Base-by-base conservation (phyloP, 331 rosid species). In the Rhamnella rubrinervis region DNA sequence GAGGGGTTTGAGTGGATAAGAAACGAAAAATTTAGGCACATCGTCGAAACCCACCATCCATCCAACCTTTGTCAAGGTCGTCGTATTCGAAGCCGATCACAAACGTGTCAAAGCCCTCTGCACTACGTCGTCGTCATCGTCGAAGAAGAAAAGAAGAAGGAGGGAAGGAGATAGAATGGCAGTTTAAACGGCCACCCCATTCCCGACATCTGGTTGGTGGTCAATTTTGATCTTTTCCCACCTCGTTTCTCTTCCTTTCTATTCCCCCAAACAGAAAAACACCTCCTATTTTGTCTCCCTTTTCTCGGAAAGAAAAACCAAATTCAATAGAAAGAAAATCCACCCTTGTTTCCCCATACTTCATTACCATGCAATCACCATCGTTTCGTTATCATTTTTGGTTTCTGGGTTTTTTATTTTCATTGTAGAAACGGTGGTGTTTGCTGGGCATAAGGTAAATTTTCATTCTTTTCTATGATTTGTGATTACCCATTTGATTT, bases 131-230 rank as follows among this genome's bases (percentile, higher is more conserved):
- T n/a, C n/a, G n/a, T n/a, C n/a, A n/a, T n/a, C n/a, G n/a, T n/a
- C n/a, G n/a, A n/a, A n/a, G n/a, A n/a, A n/a, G n/a, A n/a, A n/a
- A n/a, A n/a, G n/a, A n/a, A n/a, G n/a, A n/a, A n/a, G n/a, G 6
- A n/a, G n/a, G n/a, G 11, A 65, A 21, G 68, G 70, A 60, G 55
- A 17, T 66, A 66, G 84, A 18, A 84, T 82, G 87, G 82, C 86
- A 68, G 86, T 84, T 87, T 71, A 68, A 85, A 87, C 90, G 82
- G 86, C 91, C 84, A 87, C 72, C 83, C 84, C 84, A 78, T 84
- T 28, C 57, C 31, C 66, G 75, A 69, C 80, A 71, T 72, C 83
- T 77, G 78, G 80, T 78, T 82, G 82, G 73, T 80, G 69, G 70
- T 71, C 71, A 74, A 68, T 81, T 66, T 70, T 74, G 53, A 66